A percentile compares a stretch with the other conserved stretches of the same genome.
Evolutionary conservation across 1,284 basidiomycete species (phyloP).

Genomic region (Ustilago cynodontis): DNA sequence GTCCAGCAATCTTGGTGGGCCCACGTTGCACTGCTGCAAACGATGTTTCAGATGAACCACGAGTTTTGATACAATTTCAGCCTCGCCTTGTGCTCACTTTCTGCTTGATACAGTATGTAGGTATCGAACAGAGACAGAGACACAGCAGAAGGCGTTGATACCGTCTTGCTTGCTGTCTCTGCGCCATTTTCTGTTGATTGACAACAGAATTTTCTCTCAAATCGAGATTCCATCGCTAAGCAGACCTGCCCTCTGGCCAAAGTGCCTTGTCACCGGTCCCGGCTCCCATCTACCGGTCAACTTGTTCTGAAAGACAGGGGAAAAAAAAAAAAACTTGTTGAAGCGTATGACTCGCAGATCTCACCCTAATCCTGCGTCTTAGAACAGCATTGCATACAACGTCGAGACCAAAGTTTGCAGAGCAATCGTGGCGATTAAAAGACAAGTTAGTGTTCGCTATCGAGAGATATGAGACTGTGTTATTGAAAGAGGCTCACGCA

Average conservation of each 20-base stretch:
- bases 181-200: not conserved
- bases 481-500: not conserved
- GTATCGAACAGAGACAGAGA: not conserved
- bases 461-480: no score
- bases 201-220: not conserved
- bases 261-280: not conserved
- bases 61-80: not conserved
- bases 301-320: not conserved
- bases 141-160: not conserved
- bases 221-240: not conserved
- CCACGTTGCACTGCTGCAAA: not conserved
- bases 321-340: not conserved
- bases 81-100: not conserved
- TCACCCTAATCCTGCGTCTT: no score
- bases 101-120: not conserved
- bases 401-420: no score
- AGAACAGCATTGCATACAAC: no score
- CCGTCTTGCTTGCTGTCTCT: not conserved
- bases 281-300: conserved; percentile 3
- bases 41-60: not conserved
- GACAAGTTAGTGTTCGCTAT: no score
- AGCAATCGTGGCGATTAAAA: no score
- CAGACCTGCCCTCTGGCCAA: not conserved
- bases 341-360: no score
- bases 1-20: not conserved